phyloP scores from a whole-genome alignment of 2,329 filamentous ascomycete genomes.

The Aspergillus cejpii region DNA sequence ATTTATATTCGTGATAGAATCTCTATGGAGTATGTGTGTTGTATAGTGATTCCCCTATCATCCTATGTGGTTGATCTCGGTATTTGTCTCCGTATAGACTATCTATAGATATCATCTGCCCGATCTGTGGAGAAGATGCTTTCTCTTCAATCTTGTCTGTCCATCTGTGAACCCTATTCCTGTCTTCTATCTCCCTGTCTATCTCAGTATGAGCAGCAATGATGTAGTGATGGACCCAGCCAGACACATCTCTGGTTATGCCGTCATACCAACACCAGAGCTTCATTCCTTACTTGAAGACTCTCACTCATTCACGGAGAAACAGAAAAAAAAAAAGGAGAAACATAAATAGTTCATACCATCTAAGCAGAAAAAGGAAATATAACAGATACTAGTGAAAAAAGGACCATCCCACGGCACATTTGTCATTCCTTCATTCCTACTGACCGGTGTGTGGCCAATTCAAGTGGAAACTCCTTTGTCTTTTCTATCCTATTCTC shows the following conservation, averaged over 20 bases:
- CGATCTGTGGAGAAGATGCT: no score
- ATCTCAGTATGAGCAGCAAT: conserved; percentile 6
- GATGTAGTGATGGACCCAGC: not conserved
- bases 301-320: no score
- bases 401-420: not conserved
- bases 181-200: no score
- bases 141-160: no score
- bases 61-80: no score
- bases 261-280: conserved; percentile 7
- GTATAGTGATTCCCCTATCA: not conserved
- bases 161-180: no score
- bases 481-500: no score
- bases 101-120: no score
- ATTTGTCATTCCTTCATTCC: not conserved
- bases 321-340: not conserved
- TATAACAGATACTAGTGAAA: not conserved
- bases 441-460: not conserved
- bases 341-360: not conserved
- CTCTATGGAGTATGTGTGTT: no score
- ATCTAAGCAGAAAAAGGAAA: not conserved
- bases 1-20: not conserved
- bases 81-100: no score
- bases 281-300: no score
- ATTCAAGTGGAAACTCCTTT: not conserved
- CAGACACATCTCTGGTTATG: conserved; percentile 9